Evolutionary conservation across 352 stramenopile genomes (phyloP).

Genomic region (Phytophthora crassamura): DNA sequence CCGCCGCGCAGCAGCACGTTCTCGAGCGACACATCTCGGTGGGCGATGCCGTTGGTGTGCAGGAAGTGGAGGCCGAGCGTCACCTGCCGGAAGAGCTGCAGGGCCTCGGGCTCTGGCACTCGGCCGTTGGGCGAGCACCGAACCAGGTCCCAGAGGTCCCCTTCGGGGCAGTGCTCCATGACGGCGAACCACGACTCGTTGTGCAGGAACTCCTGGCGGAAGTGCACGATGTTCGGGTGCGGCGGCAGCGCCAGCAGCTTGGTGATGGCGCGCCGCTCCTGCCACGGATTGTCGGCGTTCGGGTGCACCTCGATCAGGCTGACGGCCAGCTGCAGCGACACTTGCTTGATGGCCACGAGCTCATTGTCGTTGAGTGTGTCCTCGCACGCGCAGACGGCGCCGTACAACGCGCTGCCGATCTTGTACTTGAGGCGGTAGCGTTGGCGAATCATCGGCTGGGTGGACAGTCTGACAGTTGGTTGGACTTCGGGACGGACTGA

Average conservation of each 20-base stretch:
- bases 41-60: slow-evolving; percentile 50
- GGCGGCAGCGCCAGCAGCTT: slow-evolving; percentile 28
- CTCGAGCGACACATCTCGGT: slow-evolving; percentile 65
- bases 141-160: slow-evolving; percentile 48
- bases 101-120: slow-evolving; percentile 27
- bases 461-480: too few species aligned
- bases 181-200: slow-evolving; percentile 52
- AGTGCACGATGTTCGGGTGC: slow-evolving; percentile 43
- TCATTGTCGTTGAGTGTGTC: slow-evolving; percentile 34
- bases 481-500: too few species aligned
- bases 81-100: slow-evolving; percentile 41
- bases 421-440: slow-evolving; percentile 15
- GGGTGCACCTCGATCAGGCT: too few species aligned
- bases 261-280: too few species aligned
- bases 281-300: too few species aligned
- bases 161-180: slow-evolving; percentile 58
- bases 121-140: slow-evolving; percentile 26
- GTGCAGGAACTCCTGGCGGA: slow-evolving; percentile 50
- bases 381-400: slow-evolving; percentile 51
- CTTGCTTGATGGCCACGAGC: slow-evolving; percentile 61
- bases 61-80: slow-evolving; percentile 42
- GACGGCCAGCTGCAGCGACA: slow-evolving; percentile 39
- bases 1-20: slow-evolving; percentile 47
- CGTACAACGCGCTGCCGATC: slow-evolving; percentile 48
- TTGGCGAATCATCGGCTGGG: slow-evolving; percentile 1